phyloP scores from a whole-genome alignment of 2,329 filamentous ascomycete species.

The Hypocrella siamensis region DNA sequence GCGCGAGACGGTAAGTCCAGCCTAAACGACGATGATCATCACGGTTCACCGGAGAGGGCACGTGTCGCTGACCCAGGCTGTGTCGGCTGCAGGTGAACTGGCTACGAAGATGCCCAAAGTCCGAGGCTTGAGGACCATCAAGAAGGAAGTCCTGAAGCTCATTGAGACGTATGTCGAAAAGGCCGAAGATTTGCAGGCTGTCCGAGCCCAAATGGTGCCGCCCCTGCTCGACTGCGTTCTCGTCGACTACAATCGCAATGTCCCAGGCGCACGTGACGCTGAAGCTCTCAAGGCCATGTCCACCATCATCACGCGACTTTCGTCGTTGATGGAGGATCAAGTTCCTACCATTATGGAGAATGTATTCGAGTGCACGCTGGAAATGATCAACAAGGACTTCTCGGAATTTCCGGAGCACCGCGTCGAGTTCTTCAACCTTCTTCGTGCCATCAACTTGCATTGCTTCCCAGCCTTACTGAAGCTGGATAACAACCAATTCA shows the following conservation, averaged over 20 bases:
- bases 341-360: slow-evolving; percentile 96
- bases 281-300: slow-evolving; percentile 97
- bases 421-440: slow-evolving; percentile 97
- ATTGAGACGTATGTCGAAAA: slow-evolving; percentile 98
- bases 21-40: slow-evolving; percentile 19
- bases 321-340: slow-evolving; percentile 95
- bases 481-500: slow-evolving; percentile 92
- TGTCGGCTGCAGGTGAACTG: slow-evolving; percentile 51
- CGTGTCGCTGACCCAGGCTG: not conserved
- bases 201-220: slow-evolving; percentile 89
- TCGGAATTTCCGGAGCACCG: slow-evolving; percentile 97
- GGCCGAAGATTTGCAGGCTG: slow-evolving; percentile 87
- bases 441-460: slow-evolving; percentile 89
- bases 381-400: slow-evolving; percentile 99
- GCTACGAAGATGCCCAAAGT: slow-evolving; percentile 97
- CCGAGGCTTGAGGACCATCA: slow-evolving; percentile 87
- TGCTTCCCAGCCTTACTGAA: slow-evolving; percentile 92
- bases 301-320: slow-evolving; percentile 89
- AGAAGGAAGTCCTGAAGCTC: slow-evolving; percentile 97
- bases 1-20: slow-evolving; percentile 58
- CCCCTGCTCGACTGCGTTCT: slow-evolving; percentile 86
- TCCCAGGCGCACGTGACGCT: slow-evolving; percentile 85
- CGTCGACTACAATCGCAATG: slow-evolving; percentile 93
- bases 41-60: not conserved
- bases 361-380: slow-evolving; percentile 93